Conservation (phyloP, 805 yeast genomes). For the Hyphopichia homilentoma region DNA sequence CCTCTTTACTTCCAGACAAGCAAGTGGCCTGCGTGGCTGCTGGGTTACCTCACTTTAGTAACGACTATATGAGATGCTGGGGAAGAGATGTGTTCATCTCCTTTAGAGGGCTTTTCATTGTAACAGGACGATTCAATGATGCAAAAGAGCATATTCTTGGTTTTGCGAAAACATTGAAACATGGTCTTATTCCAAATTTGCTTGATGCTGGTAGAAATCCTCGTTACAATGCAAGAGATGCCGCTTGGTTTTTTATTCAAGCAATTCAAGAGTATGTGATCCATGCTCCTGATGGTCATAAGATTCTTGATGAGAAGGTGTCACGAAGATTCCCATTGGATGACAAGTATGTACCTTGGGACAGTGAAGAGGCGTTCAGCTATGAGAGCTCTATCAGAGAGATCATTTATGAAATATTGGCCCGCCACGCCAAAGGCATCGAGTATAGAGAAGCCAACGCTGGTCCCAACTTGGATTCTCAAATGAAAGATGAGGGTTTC, state of each 20-base stretch:
- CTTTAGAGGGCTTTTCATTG: constrained; percentile 73
- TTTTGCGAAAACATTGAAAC: constrained; percentile 88
- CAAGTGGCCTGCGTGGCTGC: constrained; percentile 83
- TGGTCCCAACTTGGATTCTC: constrained; percentile 81
- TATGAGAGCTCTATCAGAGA: constrained; percentile 70
- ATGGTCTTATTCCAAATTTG: constrained; percentile 91
- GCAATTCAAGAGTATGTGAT: constrained; percentile 79
- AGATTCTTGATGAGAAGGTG: constrained; percentile 66
- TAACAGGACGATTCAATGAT: constrained; percentile 73
- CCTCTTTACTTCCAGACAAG: constrained; percentile 67
- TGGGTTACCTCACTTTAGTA: constrained; percentile 91
- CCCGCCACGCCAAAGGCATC: constrained; percentile 88
- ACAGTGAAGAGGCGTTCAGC: constrained; percentile 73
- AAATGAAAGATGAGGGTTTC: constrained; percentile 91
- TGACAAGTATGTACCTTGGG: constrained; percentile 68
- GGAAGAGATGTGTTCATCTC: constrained; percentile 95
- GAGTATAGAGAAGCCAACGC: constrained; percentile 93
- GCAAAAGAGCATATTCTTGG: constrained; percentile 80
- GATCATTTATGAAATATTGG: constrained; percentile 72
- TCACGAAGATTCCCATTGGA: constrained; percentile 85
- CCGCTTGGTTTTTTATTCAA: constrained; percentile 92
- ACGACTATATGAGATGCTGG: constrained; percentile 95
- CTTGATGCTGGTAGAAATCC: constrained; percentile 93
- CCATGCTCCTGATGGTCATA: constrained; percentile 64
- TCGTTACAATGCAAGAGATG: constrained; percentile 93